Base-by-base conservation (phyloP, 768 basidiomycete genomes). In the Krasilnikovozyma curviuscula region DNA sequence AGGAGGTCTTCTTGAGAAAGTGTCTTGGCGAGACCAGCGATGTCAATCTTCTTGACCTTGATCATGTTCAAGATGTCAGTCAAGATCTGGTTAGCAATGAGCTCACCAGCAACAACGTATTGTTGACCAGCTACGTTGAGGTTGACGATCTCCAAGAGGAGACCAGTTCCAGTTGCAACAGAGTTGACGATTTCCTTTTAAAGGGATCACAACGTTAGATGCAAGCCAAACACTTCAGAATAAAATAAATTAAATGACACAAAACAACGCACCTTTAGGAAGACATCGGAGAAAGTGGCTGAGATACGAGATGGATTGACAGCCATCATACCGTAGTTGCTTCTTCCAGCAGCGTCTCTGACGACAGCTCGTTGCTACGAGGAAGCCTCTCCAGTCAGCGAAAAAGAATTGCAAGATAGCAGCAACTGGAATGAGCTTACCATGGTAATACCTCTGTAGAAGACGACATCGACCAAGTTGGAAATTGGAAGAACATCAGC, bases 391-490 rank as follows among this genome's bases (percentile, higher is more conserved):
- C n/a, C n/a, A n/a, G n/a, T n/a, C n/a, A n/a, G n/a, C n/a, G n/a
- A n/a, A n/a, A n/a, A n/a, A n/a, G n/a, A n/a, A n/a, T n/a, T n/a
- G n/a, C n/a, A n/a, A n/a, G n/a, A n/a, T n/a, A n/a, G n/a, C n/a
- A n/a, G n/a, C n/a, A n/a, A n/a, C n/a, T n/a, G n/a, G n/a, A n/a
- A n/a, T n/a, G n/a, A n/a, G n/a, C n/a, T n/a, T n/a, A n/a, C n/a
- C 93, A 97, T 98, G 30, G 93, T 98, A 61, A 98, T 89, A 57
- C 93, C 93, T 63, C 93, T 85, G 66, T 95, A 98, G 73, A 98
- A 98, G 24, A 98, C 91, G 59, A 98, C 84, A 56, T 98, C 93
- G 59, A 89, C 85, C 40, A 97, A 77, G 2, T 85, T 77, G 18
- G 91, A 85, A 57, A 97, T 85, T 40, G 85, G 83, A 30, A 97